These are phyloP conservation scores for Xylaria flabelliformis DNA, from an alignment of 495 filamentous ascomycete genomes.

Conservation along the genomic window DNA sequence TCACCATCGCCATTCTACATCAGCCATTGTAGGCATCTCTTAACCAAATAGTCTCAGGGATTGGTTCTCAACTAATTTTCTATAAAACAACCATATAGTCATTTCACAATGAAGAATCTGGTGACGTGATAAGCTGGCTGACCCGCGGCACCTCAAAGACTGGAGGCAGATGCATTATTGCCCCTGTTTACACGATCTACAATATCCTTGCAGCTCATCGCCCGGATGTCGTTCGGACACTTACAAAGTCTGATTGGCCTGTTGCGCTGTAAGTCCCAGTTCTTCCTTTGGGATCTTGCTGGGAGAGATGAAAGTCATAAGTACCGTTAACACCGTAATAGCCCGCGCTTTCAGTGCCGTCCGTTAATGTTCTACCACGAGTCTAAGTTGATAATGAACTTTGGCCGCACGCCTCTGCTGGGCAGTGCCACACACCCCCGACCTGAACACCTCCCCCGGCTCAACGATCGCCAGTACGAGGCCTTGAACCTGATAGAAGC, in stretches of 20 bases:
- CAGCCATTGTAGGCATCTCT: slow-evolving; percentile 52
- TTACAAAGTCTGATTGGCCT: slow-evolving; percentile 65
- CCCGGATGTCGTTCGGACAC: slow-evolving; percentile 66
- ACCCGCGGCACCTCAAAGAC: slow-evolving; percentile 59
- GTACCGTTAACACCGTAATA: slow-evolving; percentile 30
- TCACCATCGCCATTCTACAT: slow-evolving; percentile 59
- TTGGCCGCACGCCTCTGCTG: slow-evolving; percentile 64
- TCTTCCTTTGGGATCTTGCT: slow-evolving; percentile 18
- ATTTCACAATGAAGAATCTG: slow-evolving; percentile 76
- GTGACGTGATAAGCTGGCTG: slow-evolving; percentile 71
- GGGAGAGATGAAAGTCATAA: slow-evolving; percentile 12
- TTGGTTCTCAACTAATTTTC: slow-evolving; percentile 24
- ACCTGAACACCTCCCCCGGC: slow-evolving; percentile 56
- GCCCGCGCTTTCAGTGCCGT: slow-evolving; percentile 59
- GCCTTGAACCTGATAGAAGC: slow-evolving; percentile 69
- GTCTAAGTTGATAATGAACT: slow-evolving; percentile 63
- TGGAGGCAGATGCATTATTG: slow-evolving; percentile 66
- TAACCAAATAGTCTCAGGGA: neutral
- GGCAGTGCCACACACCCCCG: slow-evolving; percentile 64
- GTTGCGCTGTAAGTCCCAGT: slow-evolving; percentile 62
- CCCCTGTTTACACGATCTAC: slow-evolving; percentile 67
- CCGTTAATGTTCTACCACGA: slow-evolving; percentile 64
- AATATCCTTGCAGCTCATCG: slow-evolving; percentile 67
- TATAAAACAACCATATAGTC: slow-evolving; percentile 46
- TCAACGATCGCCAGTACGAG: slow-evolving; percentile 64